Base-by-base conservation (phyloP, 495 filamentous ascomycete genomes). In the Aspergillus ellipticus region DNA sequence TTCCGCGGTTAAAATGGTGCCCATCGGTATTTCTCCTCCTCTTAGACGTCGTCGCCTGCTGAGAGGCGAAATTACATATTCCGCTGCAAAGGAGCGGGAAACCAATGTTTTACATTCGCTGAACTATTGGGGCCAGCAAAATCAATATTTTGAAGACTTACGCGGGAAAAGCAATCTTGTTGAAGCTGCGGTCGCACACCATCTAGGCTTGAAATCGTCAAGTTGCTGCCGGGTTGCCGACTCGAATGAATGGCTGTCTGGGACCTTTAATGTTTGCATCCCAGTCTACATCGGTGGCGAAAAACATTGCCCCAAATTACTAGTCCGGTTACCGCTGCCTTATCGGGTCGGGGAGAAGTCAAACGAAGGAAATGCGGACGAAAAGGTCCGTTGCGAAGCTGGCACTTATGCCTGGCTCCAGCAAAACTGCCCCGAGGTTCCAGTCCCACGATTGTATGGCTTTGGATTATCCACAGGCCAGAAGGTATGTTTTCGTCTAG, bases 201-300 rank as follows among this genome's bases (percentile, higher is more conserved):
- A 69, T 59, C 53, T 69, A 0, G 49, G 55, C 24, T 49, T 69
- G 20, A 21, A 10, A 0, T 55, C 56, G 16, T 17, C 52, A 11
- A 8, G 26, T 5, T 67, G 49, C 45, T 69, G 54, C 45, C 55
- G 54, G n/a, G 19, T 69, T 31, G 47, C 56, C 41, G 53, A 60
- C 16, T n/a, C 46, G 19, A 53, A 59, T 41, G 60, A 67, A 35
- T 72, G 68, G 69, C 57, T 66, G 28, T 51, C 50, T 51, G 69
- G 68, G 6, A 67, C 60, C 57, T 72, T 68, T 57, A 70, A 72
- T 58, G 58, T 70, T 11, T 70, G 63, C 57, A 63, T 69, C 52
- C 62, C 63, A 35, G 43, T 71, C 45, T 29, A 59, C 31, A 55
- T 71, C 53, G 26, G 59, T 1, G 59, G 10, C 2, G 33, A 3